phyloP scores from a whole-genome alignment of 306 rosid species.

The peach (Prunus persica) region DNA sequence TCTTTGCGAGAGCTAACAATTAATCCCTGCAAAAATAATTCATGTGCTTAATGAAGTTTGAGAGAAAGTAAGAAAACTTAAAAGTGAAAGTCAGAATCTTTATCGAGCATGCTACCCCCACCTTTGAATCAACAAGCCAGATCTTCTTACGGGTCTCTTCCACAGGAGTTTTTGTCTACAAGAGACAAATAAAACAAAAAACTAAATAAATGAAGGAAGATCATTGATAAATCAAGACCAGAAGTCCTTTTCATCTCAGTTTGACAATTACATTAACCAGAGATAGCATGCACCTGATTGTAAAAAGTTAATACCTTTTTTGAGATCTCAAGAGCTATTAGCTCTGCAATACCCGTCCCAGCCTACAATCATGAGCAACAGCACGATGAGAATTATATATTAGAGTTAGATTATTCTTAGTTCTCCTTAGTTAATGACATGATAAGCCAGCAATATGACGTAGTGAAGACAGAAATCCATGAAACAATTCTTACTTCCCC shows the following conservation, averaged over 20 bases:
- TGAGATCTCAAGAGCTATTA: slow-evolving; percentile 88
- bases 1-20: slow-evolving; percentile 77
- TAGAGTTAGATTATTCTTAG: not conserved
- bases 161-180: slow-evolving; percentile 60
- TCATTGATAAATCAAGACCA: not conserved
- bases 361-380: slow-evolving; percentile 51
- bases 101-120: slow-evolving; percentile 14
- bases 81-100: not conserved
- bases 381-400: slow-evolving; percentile 8
- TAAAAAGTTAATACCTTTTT: slow-evolving; percentile 44
- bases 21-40: slow-evolving; percentile 59
- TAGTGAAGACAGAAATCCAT: not conserved
- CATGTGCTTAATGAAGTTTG: not conserved
- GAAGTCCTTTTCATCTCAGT: not conserved
- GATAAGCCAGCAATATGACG: not conserved
- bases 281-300: not conserved
- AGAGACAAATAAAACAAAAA: not conserved
- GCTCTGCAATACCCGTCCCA: slow-evolving; percentile 93
- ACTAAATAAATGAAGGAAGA: slow-evolving; percentile 2
- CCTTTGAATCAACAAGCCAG: slow-evolving; percentile 96
- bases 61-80: not conserved
- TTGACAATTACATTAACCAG: slow-evolving; percentile 1
- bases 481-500: slow-evolving; percentile 61
- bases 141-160: slow-evolving; percentile 86
- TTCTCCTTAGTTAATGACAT: not conserved